Percentiles rank a stretch among this genome's conserved stretches.
Conservation (phyloP, 2,329 filamentous ascomycete species). For the Epichloe brachyelytri region DNA sequence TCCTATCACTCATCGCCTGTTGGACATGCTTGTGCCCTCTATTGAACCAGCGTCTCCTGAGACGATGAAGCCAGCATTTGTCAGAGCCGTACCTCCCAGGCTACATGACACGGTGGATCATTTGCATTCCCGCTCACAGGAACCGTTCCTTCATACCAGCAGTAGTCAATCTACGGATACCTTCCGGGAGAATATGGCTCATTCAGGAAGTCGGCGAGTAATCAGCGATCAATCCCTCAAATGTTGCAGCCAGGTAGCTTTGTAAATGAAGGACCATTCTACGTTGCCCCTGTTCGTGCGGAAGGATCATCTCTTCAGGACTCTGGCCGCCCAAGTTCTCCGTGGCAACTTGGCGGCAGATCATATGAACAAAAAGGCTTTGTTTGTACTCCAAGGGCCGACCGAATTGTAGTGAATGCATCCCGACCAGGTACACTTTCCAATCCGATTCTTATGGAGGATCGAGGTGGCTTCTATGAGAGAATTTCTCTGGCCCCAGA, state of each 20-base stretch:
- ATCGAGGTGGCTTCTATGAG: slow-evolving; percentile 25
- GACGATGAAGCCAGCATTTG: slow-evolving; percentile 20
- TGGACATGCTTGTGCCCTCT: slow-evolving; percentile 33
- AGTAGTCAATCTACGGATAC: slow-evolving; percentile 1
- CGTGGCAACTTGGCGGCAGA: slow-evolving; percentile 5
- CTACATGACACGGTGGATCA: slow-evolving; percentile 12
- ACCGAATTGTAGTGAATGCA: slow-evolving; percentile 19
- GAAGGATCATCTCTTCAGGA: neutral
- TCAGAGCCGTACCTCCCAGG: slow-evolving; percentile 20
- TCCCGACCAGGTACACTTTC: slow-evolving; percentile 17
- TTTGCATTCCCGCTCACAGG: slow-evolving; percentile 7
- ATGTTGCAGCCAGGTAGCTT: neutral
- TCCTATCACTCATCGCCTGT: slow-evolving; percentile 12
- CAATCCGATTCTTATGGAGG: slow-evolving; percentile 27
- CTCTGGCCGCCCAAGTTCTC: neutral
- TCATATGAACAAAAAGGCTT: slow-evolving; percentile 9
- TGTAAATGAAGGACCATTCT: slow-evolving; percentile 1
- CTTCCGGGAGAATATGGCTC: neutral
- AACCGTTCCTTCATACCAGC: slow-evolving; percentile 8
- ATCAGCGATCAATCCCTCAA: slow-evolving; percentile 7
- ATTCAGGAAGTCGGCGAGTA: slow-evolving; percentile 6
- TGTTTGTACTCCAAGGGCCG: slow-evolving; percentile 11
- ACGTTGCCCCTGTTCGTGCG: neutral
- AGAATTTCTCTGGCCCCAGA: slow-evolving; percentile 12
- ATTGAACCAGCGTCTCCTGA: slow-evolving; percentile 31